phyloP scores from a whole-genome alignment of 2,329 filamentous ascomycete species.

The Ceratocystis huliohia region DNA sequence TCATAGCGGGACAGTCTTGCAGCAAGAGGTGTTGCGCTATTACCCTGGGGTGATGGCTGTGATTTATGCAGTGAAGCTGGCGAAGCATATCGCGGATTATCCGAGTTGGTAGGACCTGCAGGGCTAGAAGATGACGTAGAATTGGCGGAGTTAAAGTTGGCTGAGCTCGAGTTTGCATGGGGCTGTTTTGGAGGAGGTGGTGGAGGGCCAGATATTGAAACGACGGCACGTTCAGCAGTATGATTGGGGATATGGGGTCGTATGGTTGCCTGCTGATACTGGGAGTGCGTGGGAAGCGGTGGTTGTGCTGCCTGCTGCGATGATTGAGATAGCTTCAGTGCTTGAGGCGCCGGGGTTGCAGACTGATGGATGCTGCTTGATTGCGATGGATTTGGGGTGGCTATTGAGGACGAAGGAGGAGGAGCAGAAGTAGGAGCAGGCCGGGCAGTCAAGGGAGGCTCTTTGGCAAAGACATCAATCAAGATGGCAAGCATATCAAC shows the following conservation, averaged over 20 bases:
- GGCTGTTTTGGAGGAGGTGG: conserved; percentile 25
- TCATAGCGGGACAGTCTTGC: conserved; percentile 33
- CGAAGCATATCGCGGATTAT: not conserved
- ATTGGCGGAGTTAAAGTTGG: not conserved
- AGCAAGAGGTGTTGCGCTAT: not conserved
- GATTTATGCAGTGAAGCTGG: not conserved
- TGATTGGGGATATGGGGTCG: not conserved
- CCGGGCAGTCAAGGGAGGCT: conserved; percentile 70
- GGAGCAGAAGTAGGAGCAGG: conserved; percentile 25
- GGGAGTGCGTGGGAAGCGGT: conserved; percentile 28
- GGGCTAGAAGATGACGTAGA: not conserved
- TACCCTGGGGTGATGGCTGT: not conserved
- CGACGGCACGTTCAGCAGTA: not conserved
- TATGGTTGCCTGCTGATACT: conserved; percentile 24
- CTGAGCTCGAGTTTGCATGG: conserved; percentile 14
- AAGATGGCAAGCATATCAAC: conserved; percentile 72
- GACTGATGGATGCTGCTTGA: conserved; percentile 27
- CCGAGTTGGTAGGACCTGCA: not conserved
- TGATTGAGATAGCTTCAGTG: not conserved
- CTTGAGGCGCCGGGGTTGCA: conserved; percentile 26
- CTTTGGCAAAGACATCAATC: conserved; percentile 80
- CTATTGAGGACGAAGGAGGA: not conserved
- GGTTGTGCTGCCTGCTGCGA: conserved; percentile 26
- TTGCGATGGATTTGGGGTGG: conserved; percentile 58
- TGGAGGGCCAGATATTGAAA: conserved; percentile 20